These are phyloP conservation scores for Trichocomaceae sp. DNA, from an alignment of 2,329 filamentous ascomycete genomes.

Conservation along the genomic window DNA sequence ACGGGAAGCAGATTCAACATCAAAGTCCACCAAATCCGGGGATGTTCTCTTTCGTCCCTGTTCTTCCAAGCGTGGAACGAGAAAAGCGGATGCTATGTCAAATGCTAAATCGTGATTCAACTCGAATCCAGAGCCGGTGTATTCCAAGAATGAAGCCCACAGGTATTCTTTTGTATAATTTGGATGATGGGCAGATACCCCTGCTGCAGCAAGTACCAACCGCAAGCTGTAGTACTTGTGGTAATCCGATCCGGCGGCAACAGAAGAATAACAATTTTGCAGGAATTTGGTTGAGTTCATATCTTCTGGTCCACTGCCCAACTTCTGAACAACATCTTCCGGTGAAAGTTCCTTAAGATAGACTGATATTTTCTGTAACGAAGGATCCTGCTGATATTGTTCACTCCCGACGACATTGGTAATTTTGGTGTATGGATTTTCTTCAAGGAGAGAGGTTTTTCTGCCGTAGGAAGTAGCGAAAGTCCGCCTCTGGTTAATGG, in stretches of 20 bases:
- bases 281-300: constrained; percentile 38
- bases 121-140: constrained; percentile 28
- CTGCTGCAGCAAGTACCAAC: constrained; percentile 34
- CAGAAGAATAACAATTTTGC: constrained; percentile 31
- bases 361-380: constrained; percentile 2
- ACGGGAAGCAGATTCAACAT: constrained; percentile 32
- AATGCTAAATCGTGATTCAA: constrained; percentile 31
- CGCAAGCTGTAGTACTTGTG: constrained; percentile 25
- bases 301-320: constrained; percentile 35
- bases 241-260: constrained; percentile 24
- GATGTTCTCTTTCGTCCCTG: constrained; percentile 4
- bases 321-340: constrained; percentile 22
- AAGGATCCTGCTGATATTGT: not conserved
- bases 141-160: constrained; percentile 28
- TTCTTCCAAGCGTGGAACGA: constrained; percentile 21
- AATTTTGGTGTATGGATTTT: not conserved
- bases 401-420: constrained; percentile 1
- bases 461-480: constrained; percentile 21
- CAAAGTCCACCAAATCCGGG: constrained; percentile 16
- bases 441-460: not conserved
- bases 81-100: constrained; percentile 32
- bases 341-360: constrained; percentile 6
- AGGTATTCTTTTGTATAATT: constrained; percentile 32
- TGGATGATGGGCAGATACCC: constrained; percentile 32
- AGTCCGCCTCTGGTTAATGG: constrained; percentile 24